Base-by-base conservation (phyloP, 768 basidiomycete species). In the Agaricus blazei region DNA sequence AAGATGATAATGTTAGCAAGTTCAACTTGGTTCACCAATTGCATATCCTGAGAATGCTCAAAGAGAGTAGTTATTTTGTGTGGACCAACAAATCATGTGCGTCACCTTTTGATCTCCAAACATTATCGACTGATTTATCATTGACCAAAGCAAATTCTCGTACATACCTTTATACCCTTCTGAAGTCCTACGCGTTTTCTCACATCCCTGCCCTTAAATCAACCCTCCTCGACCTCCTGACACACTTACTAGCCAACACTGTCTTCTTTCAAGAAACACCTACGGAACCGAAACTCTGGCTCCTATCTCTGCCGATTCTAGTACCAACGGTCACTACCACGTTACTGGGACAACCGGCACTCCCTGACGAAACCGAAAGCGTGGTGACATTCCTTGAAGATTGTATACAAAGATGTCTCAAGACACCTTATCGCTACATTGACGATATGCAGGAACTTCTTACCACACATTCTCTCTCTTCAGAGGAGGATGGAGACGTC, bases 401-500 rank as follows among this genome's bases (percentile, higher is more conserved):
- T 49, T 96, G 93, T 63, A 76, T 89, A 2, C 85, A 88, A 55
- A 78, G 90, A 15, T 93, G 87, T 61, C 65, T 87, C 59, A 92
- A 88, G 68, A 88, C 87, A 2, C 90, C 93, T 0, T 90, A 93
- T 66, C 80, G 83, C 28, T 98, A 96, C 64, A 76, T 96, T 51
- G 94, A 97, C 62, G 85, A 85, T 24, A 68, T 85, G 58, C 66
- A 77, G 5, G 63, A 68, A 0, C 64, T 83, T 23, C 51, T 60
- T 57, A 50, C 63, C 51, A 5, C 63, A 7, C 34, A 34, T 34
- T 34, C 34, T 44, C 42, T 40, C 23, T 57, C 54, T 23, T 45
- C 23, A 15, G 51, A 1, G 59, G 51, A 8, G 15, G 24, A 37
- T 47, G n/a, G 26, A 40, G 28, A 46, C 27, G 23, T 44, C n/a